Percentiles rank a stretch among this genome's conserved stretches.
Evolutionary conservation across 1,284 basidiomycete genomes (phyloP).

Genomic region (Apiotrichum veenhuisii): DNA sequence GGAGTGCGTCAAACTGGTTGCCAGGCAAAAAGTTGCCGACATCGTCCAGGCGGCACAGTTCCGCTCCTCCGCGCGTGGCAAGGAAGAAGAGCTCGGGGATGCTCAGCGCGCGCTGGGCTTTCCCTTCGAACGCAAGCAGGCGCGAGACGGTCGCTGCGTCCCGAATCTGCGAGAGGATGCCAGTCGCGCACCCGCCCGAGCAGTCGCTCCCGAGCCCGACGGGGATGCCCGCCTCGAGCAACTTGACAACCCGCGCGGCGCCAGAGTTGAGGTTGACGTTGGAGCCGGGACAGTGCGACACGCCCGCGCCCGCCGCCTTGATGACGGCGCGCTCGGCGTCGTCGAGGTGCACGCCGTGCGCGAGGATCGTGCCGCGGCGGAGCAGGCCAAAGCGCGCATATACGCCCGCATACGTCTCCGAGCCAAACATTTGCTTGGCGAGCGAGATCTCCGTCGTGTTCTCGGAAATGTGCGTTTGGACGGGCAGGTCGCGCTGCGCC

Average conservation of each 20-base stretch:
- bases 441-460: slow-evolving; percentile 70
- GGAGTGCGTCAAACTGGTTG: slow-evolving; percentile 85
- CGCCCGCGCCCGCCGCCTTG: slow-evolving; percentile 62
- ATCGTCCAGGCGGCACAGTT: slow-evolving; percentile 68
- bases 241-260: slow-evolving; percentile 66
- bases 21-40: slow-evolving; percentile 77
- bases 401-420: slow-evolving; percentile 65
- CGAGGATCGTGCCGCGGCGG: slow-evolving; percentile 75
- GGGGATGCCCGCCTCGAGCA: slow-evolving; percentile 47
- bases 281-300: slow-evolving; percentile 89
- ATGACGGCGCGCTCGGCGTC: slow-evolving; percentile 70
- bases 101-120: slow-evolving; percentile 51
- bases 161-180: slow-evolving; percentile 76
- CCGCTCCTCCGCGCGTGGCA: slow-evolving; percentile 87
- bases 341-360: slow-evolving; percentile 73
- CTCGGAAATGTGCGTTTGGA: slow-evolving; percentile 93
- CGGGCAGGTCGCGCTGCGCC: slow-evolving; percentile 49
- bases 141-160: slow-evolving; percentile 81
- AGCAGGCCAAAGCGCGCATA: slow-evolving; percentile 80
- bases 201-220: slow-evolving; percentile 88
- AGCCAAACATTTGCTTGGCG: slow-evolving; percentile 65
- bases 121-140: slow-evolving; percentile 53
- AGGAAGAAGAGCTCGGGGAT: slow-evolving; percentile 79
- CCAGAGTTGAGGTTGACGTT: slow-evolving; percentile 89
- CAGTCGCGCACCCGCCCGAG: slow-evolving; percentile 80